Percentiles rank a stretch among this genome's conserved stretches.
Evolutionary conservation across 495 filamentous ascomycete genomes (phyloP).

Genomic region (Friedmanniomyces endolithicus): DNA sequence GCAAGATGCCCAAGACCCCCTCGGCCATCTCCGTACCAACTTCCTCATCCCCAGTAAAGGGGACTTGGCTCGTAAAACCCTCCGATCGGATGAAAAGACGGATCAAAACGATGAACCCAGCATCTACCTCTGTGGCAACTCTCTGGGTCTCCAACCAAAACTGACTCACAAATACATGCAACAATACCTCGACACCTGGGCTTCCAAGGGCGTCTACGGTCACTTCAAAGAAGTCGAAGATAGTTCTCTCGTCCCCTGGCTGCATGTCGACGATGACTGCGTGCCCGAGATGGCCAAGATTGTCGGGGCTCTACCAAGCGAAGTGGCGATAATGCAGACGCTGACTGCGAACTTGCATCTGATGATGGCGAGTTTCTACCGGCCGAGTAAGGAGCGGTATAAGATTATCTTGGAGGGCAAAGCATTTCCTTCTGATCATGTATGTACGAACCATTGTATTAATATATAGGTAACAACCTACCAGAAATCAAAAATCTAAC

Average conservation of each 20-base stretch:
- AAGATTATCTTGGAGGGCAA: constrained; percentile 91
- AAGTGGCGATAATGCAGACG: constrained; percentile 90
- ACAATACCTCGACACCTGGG: constrained; percentile 76
- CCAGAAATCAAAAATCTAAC: no score
- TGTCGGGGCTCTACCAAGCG: constrained; percentile 65
- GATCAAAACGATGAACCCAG: constrained; percentile 28
- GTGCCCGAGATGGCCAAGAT: constrained; percentile 65
- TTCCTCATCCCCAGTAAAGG: constrained; percentile 76
- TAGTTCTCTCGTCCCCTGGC: constrained; percentile 63
- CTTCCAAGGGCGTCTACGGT: constrained; percentile 80
- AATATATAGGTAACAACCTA: no score
- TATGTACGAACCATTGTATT: constrained; percentile 25
- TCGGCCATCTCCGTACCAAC: constrained; percentile 56
- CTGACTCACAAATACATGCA: constrained; percentile 56
- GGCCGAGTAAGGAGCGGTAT: constrained; percentile 57
- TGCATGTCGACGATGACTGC: constrained; percentile 63
- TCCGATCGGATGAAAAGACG: not conserved
- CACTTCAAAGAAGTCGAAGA: constrained; percentile 78
- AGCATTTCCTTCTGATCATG: constrained; percentile 90
- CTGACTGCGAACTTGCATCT: constrained; percentile 86
- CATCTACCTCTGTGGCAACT: constrained; percentile 95
- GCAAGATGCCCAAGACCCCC: constrained; percentile 57
- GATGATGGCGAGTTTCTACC: constrained; percentile 85
- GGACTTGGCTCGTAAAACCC: constrained; percentile 53
- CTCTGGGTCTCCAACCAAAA: constrained; percentile 77